A percentile compares a stretch with the other conserved stretches of the same genome.
Conservation (phyloP, 2,329 filamentous ascomycete species). For the Onygenales sp. region DNA sequence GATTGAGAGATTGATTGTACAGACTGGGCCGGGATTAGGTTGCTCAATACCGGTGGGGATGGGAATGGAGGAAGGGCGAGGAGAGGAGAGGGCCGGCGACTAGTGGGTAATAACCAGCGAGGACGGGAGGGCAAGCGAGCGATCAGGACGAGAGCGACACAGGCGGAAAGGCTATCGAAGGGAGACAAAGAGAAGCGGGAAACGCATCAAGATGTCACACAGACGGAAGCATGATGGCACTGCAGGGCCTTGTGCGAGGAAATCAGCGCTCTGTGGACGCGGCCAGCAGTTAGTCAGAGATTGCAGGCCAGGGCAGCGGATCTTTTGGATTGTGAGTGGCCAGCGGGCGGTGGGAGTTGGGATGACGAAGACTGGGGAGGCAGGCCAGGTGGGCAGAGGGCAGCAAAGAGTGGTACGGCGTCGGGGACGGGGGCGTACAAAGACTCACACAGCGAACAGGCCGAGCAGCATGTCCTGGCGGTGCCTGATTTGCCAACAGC, state of each 20-base stretch:
- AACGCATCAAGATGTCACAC: slow-evolving; percentile 15
- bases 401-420: slow-evolving; percentile 10
- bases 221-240: slow-evolving; percentile 16
- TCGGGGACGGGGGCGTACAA: slow-evolving; percentile 12
- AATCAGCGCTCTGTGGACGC: neutral
- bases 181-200: slow-evolving; percentile 17
- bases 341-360: neutral
- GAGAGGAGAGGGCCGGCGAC: slow-evolving; percentile 8
- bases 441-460: slow-evolving; percentile 8
- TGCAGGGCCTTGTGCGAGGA: slow-evolving; percentile 3
- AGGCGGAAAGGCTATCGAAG: slow-evolving; percentile 13
- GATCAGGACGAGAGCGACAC: slow-evolving; percentile 12
- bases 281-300: neutral
- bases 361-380: slow-evolving; percentile 1
- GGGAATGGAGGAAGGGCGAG: slow-evolving; percentile 7
- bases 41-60: neutral
- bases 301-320: too few species aligned
- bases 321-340: neutral
- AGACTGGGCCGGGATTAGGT: neutral
- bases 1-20: slow-evolving; percentile 13
- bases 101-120: neutral
- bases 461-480: slow-evolving; percentile 4
- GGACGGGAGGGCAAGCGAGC: slow-evolving; percentile 4
- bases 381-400: slow-evolving; percentile 2
- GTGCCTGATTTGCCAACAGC: neutral